Evolutionary conservation across 179 eudicot species (phyloP), one percentile per base, ranked within the genome.

Genomic region (Spinacia oleracea): DNA sequence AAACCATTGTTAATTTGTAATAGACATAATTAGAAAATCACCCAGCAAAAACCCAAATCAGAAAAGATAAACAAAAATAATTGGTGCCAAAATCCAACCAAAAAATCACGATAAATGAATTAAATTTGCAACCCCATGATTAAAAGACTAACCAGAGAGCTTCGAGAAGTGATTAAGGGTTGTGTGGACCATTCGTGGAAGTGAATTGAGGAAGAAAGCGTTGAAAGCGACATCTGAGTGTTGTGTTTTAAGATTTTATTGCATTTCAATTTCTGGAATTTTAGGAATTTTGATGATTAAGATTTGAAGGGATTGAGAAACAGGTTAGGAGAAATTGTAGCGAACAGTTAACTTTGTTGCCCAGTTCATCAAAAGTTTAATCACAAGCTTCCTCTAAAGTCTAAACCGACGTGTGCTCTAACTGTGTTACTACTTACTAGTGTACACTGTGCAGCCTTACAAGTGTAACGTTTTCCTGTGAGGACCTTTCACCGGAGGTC

Each of bases 81-180:
- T 31, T 2, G 21, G 31, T 29, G 29, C 21, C 15, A 27, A 20
- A 31, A 51, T 15, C 1, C 15, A 5, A 16, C 10, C 12, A 53
- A 20, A 0, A 51, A 72, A 0, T 27, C 2, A 3, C 15, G 0
- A 16, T 5, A 18, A 16, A 20, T 8, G 12, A 6, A 48, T 29
- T 50, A 72, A 58, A 58, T 29, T 31, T 2, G 29, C 23, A 18
- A 60, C 2, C 32, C 25, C 63, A 72, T 34, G 15, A 35, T 0
- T 2, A 15, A 78, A 43, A 23, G 25, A 79, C 77, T 79, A 31
- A 79, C 81, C 72, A 79, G 56, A 79, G 72, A 46, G 75, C 21
- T 69, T 4, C 10, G 34, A 31, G 35, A 58, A 15, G 70, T 60
- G 34, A 72, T 79, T 7, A 50, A 12, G 32, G 72, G 63, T 53